phyloP scores from a whole-genome alignment of 2,329 filamentous ascomycete species.

The Paecilomyces formosus region DNA sequence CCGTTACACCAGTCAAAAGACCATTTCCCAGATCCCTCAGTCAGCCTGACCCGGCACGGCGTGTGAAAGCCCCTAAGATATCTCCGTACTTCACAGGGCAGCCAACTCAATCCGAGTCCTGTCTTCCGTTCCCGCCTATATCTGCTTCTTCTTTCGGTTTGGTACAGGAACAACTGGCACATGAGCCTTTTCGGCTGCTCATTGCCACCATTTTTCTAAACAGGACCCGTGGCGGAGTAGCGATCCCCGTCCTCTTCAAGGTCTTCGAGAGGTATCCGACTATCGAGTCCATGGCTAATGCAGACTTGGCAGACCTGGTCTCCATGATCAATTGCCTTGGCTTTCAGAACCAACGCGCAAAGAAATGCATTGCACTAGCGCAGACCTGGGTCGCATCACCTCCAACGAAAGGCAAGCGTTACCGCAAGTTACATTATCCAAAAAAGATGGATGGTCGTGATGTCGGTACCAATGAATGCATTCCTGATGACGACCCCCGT shows the following conservation, averaged over 20 bases:
- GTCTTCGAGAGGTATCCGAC: slow-evolving; percentile 64
- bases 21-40: background rate
- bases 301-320: slow-evolving; percentile 50
- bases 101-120: slow-evolving; percentile 31
- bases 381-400: slow-evolving; percentile 58
- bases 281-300: slow-evolving; percentile 53
- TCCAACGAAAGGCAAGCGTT: slow-evolving; percentile 53
- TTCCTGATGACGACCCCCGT: slow-evolving; percentile 43
- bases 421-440: slow-evolving; percentile 51
- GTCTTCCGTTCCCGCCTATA: slow-evolving; percentile 59
- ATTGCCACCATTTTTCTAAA: slow-evolving; percentile 81
- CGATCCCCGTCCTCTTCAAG: slow-evolving; percentile 66
- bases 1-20: slow-evolving; percentile 6
- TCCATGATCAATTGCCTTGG: slow-evolving; percentile 63
- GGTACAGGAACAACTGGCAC: slow-evolving; percentile 71
- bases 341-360: slow-evolving; percentile 60
- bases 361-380: slow-evolving; percentile 63
- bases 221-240: slow-evolving; percentile 64
- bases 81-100: slow-evolving; percentile 38
- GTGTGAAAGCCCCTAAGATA: slow-evolving; percentile 18
- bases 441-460: slow-evolving; percentile 41
- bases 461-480: slow-evolving; percentile 39
- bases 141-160: slow-evolving; percentile 61
- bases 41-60: slow-evolving; percentile 7
- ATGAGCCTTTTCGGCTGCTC: slow-evolving; percentile 71